phyloP scores from a whole-genome alignment of 2,329 filamentous ascomycete genomes.

The Ilyonectria mors-panacis region DNA sequence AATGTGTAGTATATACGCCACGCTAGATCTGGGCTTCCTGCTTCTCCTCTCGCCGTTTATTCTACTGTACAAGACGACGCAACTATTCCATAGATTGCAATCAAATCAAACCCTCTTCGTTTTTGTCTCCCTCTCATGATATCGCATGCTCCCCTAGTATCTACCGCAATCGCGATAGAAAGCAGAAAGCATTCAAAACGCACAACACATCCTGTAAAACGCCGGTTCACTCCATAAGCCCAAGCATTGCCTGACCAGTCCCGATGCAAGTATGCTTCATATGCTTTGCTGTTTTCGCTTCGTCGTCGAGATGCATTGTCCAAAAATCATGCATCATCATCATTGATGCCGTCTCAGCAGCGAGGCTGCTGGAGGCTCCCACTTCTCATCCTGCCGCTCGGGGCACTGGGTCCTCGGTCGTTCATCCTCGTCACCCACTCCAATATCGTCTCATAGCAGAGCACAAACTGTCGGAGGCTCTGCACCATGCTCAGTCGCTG shows the following conservation, averaged over 20 bases:
- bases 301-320: conserved; percentile 18
- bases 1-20: conserved; percentile 24
- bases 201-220: conserved; percentile 36
- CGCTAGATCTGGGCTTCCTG: conserved; percentile 32
- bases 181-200: conserved; percentile 6
- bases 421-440: conserved; percentile 81
- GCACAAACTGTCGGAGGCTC: conserved; percentile 90
- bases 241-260: conserved; percentile 32
- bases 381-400: conserved; percentile 46
- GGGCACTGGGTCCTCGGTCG: conserved; percentile 46
- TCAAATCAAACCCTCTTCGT: conserved; percentile 22
- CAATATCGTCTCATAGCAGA: conserved; percentile 95
- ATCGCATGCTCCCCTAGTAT: background rate
- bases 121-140: conserved; percentile 32
- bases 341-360: conserved; percentile 22
- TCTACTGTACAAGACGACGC: conserved; percentile 45
- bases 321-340: conserved; percentile 12
- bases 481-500: conserved; percentile 98
- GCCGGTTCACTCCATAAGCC: conserved; percentile 23
- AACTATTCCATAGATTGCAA: conserved; percentile 18
- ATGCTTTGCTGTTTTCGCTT: conserved; percentile 30
- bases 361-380: conserved; percentile 51
- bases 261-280: conserved; percentile 39
- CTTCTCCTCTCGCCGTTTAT: conserved; percentile 31
- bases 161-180: background rate